These are phyloP conservation scores for California macrophylla DNA, from an alignment of 441 rosid genomes.

Conservation along the genomic window DNA sequence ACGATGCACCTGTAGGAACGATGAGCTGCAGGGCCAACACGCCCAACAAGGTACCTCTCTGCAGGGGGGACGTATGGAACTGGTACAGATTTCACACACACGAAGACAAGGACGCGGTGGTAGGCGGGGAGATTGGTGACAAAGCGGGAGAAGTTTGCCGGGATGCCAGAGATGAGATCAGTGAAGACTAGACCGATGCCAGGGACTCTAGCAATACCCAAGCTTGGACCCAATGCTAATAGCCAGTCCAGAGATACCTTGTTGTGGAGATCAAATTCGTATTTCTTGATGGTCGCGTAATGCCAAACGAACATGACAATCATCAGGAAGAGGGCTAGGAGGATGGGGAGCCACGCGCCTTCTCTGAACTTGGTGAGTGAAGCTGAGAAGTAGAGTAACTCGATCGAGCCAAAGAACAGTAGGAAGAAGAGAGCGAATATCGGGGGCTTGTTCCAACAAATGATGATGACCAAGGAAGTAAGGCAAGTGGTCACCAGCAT, in stretches of 20 bases:
- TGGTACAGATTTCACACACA: conserved; percentile 79
- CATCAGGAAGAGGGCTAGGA: conserved; percentile 70
- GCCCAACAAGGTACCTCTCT: conserved; percentile 85
- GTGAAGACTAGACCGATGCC: conserved; percentile 89
- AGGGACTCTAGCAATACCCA: conserved; percentile 82
- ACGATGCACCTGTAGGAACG: conserved; percentile 89
- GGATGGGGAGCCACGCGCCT: conserved; percentile 98
- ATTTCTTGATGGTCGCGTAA: conserved; percentile 76
- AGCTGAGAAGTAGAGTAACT: conserved; percentile 89
- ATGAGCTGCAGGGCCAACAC: conserved; percentile 83
- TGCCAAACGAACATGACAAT: conserved; percentile 90
- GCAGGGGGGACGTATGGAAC: conserved; percentile 71
- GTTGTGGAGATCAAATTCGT: conserved; percentile 80
- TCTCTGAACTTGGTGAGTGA: conserved; percentile 83
- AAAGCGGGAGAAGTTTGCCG: conserved; percentile 87
- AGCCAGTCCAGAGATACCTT: conserved; percentile 95
- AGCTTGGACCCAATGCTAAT: conserved; percentile 79
- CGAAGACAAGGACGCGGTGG: conserved; percentile 77
- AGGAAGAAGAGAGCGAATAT: conserved; percentile 61
- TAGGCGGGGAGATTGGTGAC: conserved; percentile 98
- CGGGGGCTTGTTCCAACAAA: conserved; percentile 87
- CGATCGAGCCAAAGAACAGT: conserved; percentile 72
- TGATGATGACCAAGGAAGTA: conserved; percentile 66
- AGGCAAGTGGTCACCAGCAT: conserved; percentile 97
- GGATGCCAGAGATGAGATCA: conserved; percentile 79